phyloP scores from a whole-genome alignment of 108 stramenopile species.

The Fragilaria crotonensis region DNA sequence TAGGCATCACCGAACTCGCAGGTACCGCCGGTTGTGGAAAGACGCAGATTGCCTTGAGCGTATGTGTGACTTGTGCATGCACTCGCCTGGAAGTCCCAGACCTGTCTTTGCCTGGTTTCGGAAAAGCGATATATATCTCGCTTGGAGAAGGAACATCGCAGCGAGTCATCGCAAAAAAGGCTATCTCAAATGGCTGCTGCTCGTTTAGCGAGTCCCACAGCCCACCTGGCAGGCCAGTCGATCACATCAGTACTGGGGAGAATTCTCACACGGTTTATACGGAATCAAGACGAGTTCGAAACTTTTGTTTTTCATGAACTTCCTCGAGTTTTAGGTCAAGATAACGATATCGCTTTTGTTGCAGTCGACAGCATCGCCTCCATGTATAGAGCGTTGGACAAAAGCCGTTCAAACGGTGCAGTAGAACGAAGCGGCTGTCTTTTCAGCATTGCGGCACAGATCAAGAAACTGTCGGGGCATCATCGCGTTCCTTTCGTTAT shows the following conservation, averaged over 20 bases:
- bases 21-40: conserved; percentile 72
- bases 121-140: conserved; percentile 47
- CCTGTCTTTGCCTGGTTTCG: background rate
- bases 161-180: conserved; percentile 26
- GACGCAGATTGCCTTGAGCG: conserved; percentile 52
- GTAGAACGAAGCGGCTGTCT: conserved; percentile 25
- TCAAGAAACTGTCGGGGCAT: conserved; percentile 34
- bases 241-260: conserved; percentile 4
- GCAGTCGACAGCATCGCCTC: conserved; percentile 62
- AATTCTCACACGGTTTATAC: conserved; percentile 1
- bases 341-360: conserved; percentile 17
- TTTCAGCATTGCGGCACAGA: conserved; percentile 32
- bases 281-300: conserved; percentile 6
- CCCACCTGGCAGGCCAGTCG: background rate
- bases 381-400: conserved; percentile 35
- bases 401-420: background rate
- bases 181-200: conserved; percentile 31
- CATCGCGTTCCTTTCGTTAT: conserved; percentile 49
- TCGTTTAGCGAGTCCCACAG: conserved; percentile 2
- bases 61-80: conserved; percentile 37
- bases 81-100: background rate
- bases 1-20: conserved; percentile 47
- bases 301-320: background rate
- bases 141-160: conserved; percentile 33
- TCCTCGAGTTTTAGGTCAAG: background rate